phyloP scores from a whole-genome alignment of 768 basidiomycete species.

The Calocybe cyanea region DNA sequence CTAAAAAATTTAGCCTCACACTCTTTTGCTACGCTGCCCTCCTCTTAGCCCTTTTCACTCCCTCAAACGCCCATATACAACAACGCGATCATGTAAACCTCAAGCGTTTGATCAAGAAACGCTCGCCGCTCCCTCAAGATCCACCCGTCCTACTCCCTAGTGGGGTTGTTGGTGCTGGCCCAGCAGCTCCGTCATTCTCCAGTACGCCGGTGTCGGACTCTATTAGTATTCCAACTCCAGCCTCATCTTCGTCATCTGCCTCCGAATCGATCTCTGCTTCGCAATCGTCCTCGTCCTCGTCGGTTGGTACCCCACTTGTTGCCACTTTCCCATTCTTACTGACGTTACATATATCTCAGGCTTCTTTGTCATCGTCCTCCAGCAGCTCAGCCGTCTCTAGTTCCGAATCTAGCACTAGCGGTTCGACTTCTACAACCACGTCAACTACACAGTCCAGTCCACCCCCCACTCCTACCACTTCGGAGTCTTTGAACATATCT shows the following conservation, averaged over 20 bases:
- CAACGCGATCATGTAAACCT: constrained; percentile 55
- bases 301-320: constrained; percentile 7
- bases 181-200: constrained; percentile 21
- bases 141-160: constrained; percentile 10
- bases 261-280: constrained; percentile 14
- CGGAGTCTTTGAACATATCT: constrained; percentile 20
- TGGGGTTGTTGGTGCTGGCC: constrained; percentile 33
- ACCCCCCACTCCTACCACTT: constrained; percentile 13
- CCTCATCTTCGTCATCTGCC: constrained; percentile 6
- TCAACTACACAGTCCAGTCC: constrained; percentile 4
- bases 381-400: constrained; percentile 2
- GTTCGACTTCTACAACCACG: constrained; percentile 1
- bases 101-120: constrained; percentile 70
- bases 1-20: constrained; percentile 48
- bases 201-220: constrained; percentile 8
- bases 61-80: constrained; percentile 36
- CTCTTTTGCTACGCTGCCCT: constrained; percentile 61
- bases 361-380: constrained; percentile 4
- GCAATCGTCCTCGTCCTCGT: constrained; percentile 6
- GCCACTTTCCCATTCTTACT: too few species aligned
- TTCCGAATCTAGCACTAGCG: constrained; percentile 10
- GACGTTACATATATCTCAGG: constrained; percentile 1
- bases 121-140: constrained; percentile 33
- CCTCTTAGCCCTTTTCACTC: constrained; percentile 47
- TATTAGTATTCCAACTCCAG: constrained; percentile 3